Conservation (phyloP, 2,329 filamentous ascomycete genomes). For the Trichoderma sp. region DNA sequence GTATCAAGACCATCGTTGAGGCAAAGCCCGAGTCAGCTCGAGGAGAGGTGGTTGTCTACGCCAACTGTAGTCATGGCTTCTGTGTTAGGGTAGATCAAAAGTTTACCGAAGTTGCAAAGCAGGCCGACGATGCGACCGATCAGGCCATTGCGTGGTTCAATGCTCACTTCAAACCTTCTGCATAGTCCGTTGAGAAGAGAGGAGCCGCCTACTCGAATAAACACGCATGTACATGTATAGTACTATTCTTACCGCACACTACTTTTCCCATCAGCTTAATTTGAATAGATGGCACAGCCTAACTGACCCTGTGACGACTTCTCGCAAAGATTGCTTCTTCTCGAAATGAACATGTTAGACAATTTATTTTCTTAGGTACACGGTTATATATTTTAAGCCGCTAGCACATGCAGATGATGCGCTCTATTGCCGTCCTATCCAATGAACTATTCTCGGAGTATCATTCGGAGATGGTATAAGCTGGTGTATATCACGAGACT, state of each 20-base stretch:
- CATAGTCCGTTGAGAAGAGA: neutral
- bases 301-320: neutral
- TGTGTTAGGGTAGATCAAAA: slow-evolving; percentile 38
- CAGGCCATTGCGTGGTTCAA: slow-evolving; percentile 41
- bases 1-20: slow-evolving; percentile 40
- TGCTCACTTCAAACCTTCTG: slow-evolving; percentile 27
- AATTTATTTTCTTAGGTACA: accelerated
- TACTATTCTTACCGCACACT: neutral
- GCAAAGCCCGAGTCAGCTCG: slow-evolving; percentile 37
- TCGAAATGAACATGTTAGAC: neutral
- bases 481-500: neutral
- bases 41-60: slow-evolving; percentile 43
- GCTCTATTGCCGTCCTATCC: neutral
- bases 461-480: neutral
- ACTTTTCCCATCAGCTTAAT: neutral
- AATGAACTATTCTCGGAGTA: slow-evolving; percentile 11
- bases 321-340: neutral
- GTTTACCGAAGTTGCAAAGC: slow-evolving; percentile 31
- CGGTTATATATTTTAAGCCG: neutral
- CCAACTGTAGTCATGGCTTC: slow-evolving; percentile 46
- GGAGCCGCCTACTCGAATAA: neutral
- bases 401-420: neutral
- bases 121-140: slow-evolving; percentile 37
- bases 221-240: neutral
- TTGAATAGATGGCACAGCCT: neutral